A percentile compares a stretch with the other conserved stretches of the same genome.
phyloP scores from a whole-genome alignment of 2,329 filamentous ascomycete genomes.

The Aquanectria penicillioides region DNA sequence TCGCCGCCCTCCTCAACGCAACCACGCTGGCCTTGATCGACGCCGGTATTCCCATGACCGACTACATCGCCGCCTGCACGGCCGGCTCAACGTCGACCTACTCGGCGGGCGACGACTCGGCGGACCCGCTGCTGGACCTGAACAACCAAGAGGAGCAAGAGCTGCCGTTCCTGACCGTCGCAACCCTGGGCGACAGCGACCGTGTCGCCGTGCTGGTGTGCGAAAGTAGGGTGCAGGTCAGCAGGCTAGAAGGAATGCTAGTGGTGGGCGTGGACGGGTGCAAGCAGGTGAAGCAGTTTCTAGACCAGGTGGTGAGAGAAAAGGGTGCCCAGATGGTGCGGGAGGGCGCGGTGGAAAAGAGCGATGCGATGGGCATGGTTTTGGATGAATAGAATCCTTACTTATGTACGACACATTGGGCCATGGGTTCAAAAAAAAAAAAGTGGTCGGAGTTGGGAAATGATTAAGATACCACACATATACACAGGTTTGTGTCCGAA shows the following conservation, averaged over 20 bases:
- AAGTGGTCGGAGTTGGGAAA: conserved; percentile 33
- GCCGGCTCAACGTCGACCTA: conserved; percentile 81
- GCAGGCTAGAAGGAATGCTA: conserved; percentile 88
- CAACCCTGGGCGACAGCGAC: conserved; percentile 78
- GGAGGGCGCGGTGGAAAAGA: conserved; percentile 62
- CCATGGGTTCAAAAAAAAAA: conserved; percentile 19
- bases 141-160: conserved; percentile 87
- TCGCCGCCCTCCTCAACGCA: conserved; percentile 91
- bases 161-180: conserved; percentile 87
- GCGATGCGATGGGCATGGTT: conserved; percentile 61
- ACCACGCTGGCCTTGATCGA: conserved; percentile 92
- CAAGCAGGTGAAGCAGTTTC: conserved; percentile 81
- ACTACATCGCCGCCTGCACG: conserved; percentile 89
- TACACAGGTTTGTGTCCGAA: no score
- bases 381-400: conserved; percentile 53
- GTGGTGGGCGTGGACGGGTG: conserved; percentile 93
- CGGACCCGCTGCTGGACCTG: conserved; percentile 83
- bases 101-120: conserved; percentile 70
- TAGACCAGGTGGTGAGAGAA: conserved; percentile 82
- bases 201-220: conserved; percentile 83
- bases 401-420: conserved; percentile 18
- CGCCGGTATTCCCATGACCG: conserved; percentile 93
- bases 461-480: conserved; percentile 27
- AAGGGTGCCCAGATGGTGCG: conserved; percentile 73
- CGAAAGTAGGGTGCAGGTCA: conserved; percentile 88